These are phyloP conservation scores for Sorghum bicolor DNA, from an alignment of 176 grass and related monocot species.

Conservation along the genomic window Sorghum_bicolor_NCBIv3 NC_012870.2:73420501-73421000, in stretches of 20 bases:
- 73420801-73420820: slow-evolving; percentile 83
- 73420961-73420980: not conserved
- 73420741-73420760: not conserved
- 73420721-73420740: not conserved
- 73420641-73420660: slow-evolving; percentile 11
- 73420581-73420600: not conserved
- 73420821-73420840: slow-evolving; percentile 38
- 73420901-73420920: slow-evolving; percentile 56
- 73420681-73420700: not conserved
- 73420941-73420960: not conserved
- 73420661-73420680: slow-evolving; percentile 5
- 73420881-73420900: slow-evolving; percentile 91
- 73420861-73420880: slow-evolving; percentile 79
- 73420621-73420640: not conserved
- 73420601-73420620: not conserved
- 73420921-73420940: slow-evolving; percentile 34
- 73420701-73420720: not conserved
- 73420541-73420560: not conserved
- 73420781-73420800: slow-evolving; percentile 16
- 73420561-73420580: not conserved
- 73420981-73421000: not conserved
- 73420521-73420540: slow-evolving; percentile 61
- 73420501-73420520: slow-evolving; percentile 67
- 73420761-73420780: too few relatives aligned
- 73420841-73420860: slow-evolving; percentile 60